Conservation (phyloP, 1,284 basidiomycete species). For the Ganoderma boninense region DNA sequence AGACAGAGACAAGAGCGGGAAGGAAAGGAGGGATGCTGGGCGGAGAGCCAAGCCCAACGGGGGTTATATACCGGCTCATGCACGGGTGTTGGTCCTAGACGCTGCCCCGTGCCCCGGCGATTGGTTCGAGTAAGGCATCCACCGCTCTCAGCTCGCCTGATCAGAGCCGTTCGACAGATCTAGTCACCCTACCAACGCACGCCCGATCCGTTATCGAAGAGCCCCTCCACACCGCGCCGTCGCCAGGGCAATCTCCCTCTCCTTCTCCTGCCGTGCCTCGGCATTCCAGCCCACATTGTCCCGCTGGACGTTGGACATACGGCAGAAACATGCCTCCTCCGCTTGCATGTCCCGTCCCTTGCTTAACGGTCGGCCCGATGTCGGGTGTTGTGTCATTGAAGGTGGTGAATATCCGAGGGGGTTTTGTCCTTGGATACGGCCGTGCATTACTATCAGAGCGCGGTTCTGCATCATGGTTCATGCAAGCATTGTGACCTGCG, state of each 20-base stretch:
- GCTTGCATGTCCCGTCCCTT: neutral
- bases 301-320: neutral
- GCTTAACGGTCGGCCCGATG: neutral
- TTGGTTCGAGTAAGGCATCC: constrained; percentile 13
- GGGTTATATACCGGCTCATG: constrained; percentile 27
- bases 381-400: neutral
- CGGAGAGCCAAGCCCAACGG: constrained; percentile 11
- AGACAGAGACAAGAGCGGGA: constrained; percentile 35
- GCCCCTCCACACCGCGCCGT: constrained; percentile 20
- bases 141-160: constrained; percentile 12
- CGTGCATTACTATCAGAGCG: neutral
- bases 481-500: neutral
- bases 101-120: constrained; percentile 7
- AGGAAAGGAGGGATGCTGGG: constrained; percentile 29
- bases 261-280: neutral
- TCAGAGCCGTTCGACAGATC: constrained; percentile 17
- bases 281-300: neutral
- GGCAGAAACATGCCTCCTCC: neutral
- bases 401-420: neutral
- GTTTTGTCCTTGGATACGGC: neutral
- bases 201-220: constrained; percentile 22
- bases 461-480: neutral
- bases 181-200: constrained; percentile 28
- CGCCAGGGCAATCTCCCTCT: constrained; percentile 3
- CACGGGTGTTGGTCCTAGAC: constrained; percentile 3